Evolutionary conservation across 495 filamentous ascomycete genomes (phyloP).

Genomic region (Aspergillus egyptiacus): DNA sequence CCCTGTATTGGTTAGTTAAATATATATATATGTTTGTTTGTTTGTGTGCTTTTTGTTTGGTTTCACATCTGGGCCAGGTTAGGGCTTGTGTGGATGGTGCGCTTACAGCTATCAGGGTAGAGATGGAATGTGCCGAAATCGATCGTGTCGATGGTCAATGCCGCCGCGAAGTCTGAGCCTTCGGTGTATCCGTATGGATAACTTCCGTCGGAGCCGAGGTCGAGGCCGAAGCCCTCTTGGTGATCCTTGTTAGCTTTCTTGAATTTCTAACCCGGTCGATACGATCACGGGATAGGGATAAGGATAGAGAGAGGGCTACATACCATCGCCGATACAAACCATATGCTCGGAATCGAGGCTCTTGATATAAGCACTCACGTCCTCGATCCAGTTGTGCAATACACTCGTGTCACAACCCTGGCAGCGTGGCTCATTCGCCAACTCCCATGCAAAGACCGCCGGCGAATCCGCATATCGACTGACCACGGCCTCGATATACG

Average conservation of each 20-base stretch:
- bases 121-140: conserved; percentile 65
- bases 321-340: conserved; percentile 57
- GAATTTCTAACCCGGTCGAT: not conserved
- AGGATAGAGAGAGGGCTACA: not conserved
- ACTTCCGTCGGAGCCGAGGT: conserved; percentile 39
- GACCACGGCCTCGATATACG: conserved; percentile 58
- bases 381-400: conserved; percentile 57
- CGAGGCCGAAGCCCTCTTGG: conserved; percentile 40
- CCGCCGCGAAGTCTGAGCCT: conserved; percentile 58
- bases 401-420: conserved; percentile 52
- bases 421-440: conserved; percentile 69
- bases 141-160: conserved; percentile 51
- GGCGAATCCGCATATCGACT: conserved; percentile 49
- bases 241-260: too few relatives aligned
- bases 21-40: too few relatives aligned
- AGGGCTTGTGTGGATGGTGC: not conserved
- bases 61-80: not conserved
- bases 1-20: conserved; percentile 29
- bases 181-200: conserved; percentile 56
- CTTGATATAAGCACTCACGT: conserved; percentile 58
- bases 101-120: conserved; percentile 50
- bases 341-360: conserved; percentile 58
- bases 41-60: not conserved
- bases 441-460: conserved; percentile 66
- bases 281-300: not conserved